Base-by-base conservation (phyloP, 225 moss, liverwort and hornwort genomes). In the Physcomitrium patens region DNA sequence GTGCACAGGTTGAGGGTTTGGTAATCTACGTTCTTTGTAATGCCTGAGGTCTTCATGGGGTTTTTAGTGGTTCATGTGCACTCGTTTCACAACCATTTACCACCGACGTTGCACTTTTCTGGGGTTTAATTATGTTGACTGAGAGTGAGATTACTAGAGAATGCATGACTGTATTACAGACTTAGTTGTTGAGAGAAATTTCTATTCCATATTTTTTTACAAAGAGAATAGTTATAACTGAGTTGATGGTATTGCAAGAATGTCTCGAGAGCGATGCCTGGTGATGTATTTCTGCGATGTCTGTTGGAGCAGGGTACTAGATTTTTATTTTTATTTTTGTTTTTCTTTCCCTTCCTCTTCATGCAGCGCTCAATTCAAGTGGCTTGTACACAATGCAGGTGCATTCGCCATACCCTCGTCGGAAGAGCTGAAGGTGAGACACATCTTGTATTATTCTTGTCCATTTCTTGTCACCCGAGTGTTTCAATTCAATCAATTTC, bases 361-460 rank as follows among this genome's bases (percentile, higher is more conserved):
- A 37, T 37, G 31, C 31, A 37, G 7, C 31, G 31, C 31, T 37
- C 4, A 37, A 37, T 37, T 37, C 2, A 37, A 37, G 31, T 37
- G 31, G 2, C 31, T 37, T 37, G 31, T 4, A 37, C 31, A 37
- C 31, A 48, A 67, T 79, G 79, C 67, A 83, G 76, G 83, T 72
- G 83, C 83, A 43, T 71, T 24, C 18, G 72, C 76, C 67, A 67
- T 42, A 56, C 44, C 75, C 76, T 79, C 76, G n/a, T 50, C 15
- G 71, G 67, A 51, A 63, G 60, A 75, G 10, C 42, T 62, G 23
- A 42, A 72, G 82, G 82, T 82, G 23, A 68, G 19, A 37, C 41
- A 41, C 46, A 47, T 52, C 55, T 28, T 23, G 28, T 45, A 5
- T n/a, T 10, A 68, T 42, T 19, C 20, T 41, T 41, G 26, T 26